Percentiles rank a stretch among this genome's conserved stretches.
Conservation (phyloP, 306 rosid species). For the Rosa rugosa region DNA sequence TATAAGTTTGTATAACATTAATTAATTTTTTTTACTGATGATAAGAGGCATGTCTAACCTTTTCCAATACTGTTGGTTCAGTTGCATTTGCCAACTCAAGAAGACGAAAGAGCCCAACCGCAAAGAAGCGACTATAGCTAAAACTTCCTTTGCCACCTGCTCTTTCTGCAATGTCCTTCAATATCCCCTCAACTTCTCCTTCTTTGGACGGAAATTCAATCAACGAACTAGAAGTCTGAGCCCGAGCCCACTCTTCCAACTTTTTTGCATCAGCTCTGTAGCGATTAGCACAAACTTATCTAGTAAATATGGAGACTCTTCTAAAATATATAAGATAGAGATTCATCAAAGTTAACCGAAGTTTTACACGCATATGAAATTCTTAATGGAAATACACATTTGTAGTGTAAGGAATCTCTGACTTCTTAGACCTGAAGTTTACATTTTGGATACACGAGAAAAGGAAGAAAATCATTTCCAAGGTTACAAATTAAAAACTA, state of each 20-base stretch:
- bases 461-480: neutral
- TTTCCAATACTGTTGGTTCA: conserved; percentile 85
- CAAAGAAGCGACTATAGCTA: conserved; percentile 96
- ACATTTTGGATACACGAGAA: neutral
- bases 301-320: conserved; percentile 20
- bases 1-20: neutral
- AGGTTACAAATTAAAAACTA: neutral
- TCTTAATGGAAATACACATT: conserved; percentile 1
- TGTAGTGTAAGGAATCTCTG: neutral
- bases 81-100: conserved; percentile 94
- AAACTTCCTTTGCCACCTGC: conserved; percentile 75
- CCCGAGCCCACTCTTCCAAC: conserved; percentile 92
- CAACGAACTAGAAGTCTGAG: conserved; percentile 71
- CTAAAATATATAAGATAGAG: conserved; percentile 21
- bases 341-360: conserved; percentile 9
- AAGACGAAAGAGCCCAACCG: conserved; percentile 90
- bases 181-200: conserved; percentile 79
- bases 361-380: neutral
- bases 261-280: conserved; percentile 78
- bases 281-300: conserved; percentile 19
- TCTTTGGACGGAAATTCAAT: conserved; percentile 81
- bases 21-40: neutral
- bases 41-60: conserved; percentile 49
- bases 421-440: neutral
- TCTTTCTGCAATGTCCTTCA: conserved; percentile 89